Evolutionary conservation across 345 rosid species (phyloP), one percentile per base, ranked within the genome.

Genomic region (Eucalyptus pauciflora): DNA sequence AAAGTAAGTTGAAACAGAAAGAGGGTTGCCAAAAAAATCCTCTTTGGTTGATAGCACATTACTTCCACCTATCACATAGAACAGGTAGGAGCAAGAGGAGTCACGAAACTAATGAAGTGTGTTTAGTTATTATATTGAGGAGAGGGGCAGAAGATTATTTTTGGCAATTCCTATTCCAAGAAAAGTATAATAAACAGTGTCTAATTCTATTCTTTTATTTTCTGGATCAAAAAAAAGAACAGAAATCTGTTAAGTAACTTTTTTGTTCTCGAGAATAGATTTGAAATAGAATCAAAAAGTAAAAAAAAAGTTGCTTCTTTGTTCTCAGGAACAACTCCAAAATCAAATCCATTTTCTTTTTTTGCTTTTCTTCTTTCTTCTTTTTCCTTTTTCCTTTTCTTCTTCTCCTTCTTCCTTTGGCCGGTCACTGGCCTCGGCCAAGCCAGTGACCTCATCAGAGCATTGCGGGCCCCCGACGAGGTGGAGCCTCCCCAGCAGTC

Each of bases 401-500:
- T 52, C 58, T 52, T 52, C 58, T 52, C 58, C 4, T 52, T 52
- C 24, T 52, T 52, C 58, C 58, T 52, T 52, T 52, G 58, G 58
- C 10, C 4, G 2, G 25, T 52, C 1, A 2, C 2, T 18, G 58
- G 24, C 58, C 58, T 52, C 2, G 2, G 5, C 25, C 24, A 52
- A 52, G 58, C 58, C 3, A 18, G 24, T 2, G 5, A 52, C 24
- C 58, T 52, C 4, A 2, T 18, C 0, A 18, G 4, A 52, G 58
- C 0, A 0, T 52, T 52, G 24, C 25, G 5, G 58, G 58, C 58
- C 10, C 56, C 10, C 0, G 1, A 52, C 10, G 20, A 52, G 58
- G 58, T 8, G 1, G 0, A 1, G 58, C 58, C 25, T 52, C 10
- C 58, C 0, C 1, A 10, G 4, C 2, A 0, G 58, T 2, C 2